A percentile compares a stretch with the other conserved stretches of the same genome.
Evolutionary conservation across 2,329 filamentous ascomycete species (phyloP).

Genomic region (Clarireedia monteithiana): DNA sequence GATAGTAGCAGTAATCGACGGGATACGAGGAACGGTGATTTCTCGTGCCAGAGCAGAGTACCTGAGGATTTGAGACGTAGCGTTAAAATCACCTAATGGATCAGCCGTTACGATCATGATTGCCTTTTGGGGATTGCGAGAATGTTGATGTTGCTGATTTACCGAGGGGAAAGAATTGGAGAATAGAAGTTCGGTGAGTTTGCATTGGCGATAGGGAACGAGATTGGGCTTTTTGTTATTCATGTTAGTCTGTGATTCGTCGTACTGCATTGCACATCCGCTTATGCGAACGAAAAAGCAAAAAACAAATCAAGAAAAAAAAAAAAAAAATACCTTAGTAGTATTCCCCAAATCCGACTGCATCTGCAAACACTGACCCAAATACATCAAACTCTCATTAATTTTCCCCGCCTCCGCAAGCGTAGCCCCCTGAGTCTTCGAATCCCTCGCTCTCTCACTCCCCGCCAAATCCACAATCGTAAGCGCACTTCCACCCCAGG

Average conservation of each 20-base stretch:
- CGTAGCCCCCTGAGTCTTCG: slow-evolving; percentile 88
- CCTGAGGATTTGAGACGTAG: slow-evolving; percentile 89
- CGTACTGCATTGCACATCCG: neutral
- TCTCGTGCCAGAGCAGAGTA: slow-evolving; percentile 91
- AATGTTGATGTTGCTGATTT: slow-evolving; percentile 7
- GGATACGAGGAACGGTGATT: slow-evolving; percentile 83
- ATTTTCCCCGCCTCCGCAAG: slow-evolving; percentile 96
- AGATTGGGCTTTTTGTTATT: slow-evolving; percentile 49
- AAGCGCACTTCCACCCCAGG: slow-evolving; percentile 70
- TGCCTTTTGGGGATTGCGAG: slow-evolving; percentile 68
- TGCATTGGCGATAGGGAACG: slow-evolving; percentile 76
- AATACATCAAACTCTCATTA: slow-evolving; percentile 96
- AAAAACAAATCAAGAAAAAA: neutral
- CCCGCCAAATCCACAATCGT: slow-evolving; percentile 90
- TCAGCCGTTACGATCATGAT: slow-evolving; percentile 97
- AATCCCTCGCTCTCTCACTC: slow-evolving; percentile 85
- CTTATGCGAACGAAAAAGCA: no score
- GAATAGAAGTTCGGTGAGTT: slow-evolving; percentile 76
- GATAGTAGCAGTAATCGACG: slow-evolving; percentile 71
- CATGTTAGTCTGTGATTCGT: slow-evolving; percentile 6
- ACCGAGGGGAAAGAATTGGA: slow-evolving; percentile 67
- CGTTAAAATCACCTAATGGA: slow-evolving; percentile 88
- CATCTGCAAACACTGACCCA: slow-evolving; percentile 94
- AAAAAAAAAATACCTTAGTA: slow-evolving; percentile 52
- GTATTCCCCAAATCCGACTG: slow-evolving; percentile 72